Conservation (phyloP, 192 early-diverging fungal genomes). For the Mortierella hygrophila region DNA sequence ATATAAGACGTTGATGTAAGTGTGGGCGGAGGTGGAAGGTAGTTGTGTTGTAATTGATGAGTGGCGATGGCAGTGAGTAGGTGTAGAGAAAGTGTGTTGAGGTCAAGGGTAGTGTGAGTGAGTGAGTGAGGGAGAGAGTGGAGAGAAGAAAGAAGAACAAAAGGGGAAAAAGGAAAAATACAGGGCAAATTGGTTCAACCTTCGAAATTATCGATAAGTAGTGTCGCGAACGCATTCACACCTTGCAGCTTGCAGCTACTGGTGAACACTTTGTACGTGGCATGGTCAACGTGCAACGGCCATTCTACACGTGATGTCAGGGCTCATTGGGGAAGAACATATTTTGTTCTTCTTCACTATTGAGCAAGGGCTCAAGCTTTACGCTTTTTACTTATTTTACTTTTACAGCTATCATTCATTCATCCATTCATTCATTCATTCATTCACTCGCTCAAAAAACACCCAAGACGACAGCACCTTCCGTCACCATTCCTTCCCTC, state of each 20-base stretch:
- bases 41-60: no score
- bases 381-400: background rate
- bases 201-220: background rate
- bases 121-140: background rate
- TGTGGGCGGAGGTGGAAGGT: background rate
- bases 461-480: background rate
- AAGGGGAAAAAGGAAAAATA: background rate
- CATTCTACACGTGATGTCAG: background rate
- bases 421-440: slow-evolving; percentile 5
- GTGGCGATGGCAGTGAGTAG: background rate
- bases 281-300: background rate
- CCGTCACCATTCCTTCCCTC: slow-evolving; percentile 48
- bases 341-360: background rate
- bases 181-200: no score
- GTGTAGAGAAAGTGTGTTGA: background rate
- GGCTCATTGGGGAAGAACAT: background rate
- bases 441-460: background rate
- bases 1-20: background rate
- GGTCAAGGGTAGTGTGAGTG: no score
- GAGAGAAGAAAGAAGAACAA: background rate
- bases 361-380: background rate
- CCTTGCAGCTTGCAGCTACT: no score
- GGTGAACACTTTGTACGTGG: background rate
- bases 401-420: background rate
- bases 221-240: background rate